Evolutionary conservation across 495 filamentous ascomycete genomes (phyloP), one percentile per base, ranked within the genome.

Genomic region (Penicillium psychrofluorescens): DNA sequence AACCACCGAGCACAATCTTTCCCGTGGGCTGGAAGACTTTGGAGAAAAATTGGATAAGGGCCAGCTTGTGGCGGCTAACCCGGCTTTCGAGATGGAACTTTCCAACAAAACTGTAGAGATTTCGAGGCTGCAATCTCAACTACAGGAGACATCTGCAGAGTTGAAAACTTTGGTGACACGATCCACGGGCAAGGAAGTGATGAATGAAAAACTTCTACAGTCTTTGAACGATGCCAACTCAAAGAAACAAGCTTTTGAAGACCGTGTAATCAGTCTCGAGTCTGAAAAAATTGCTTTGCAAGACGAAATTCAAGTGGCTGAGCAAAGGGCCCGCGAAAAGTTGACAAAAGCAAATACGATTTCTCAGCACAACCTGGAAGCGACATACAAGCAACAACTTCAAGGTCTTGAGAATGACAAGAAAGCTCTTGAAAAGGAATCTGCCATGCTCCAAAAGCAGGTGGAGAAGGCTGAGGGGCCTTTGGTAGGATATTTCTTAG

Each of bases 321-420:
- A 63, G 22, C 44, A 32, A 9, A 55, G 42, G 12, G 36, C 61
- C 12, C 56, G 54, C 11, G 53, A 63, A 15, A 57, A 65, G 15
- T 16, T 64, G 13, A 45, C 35, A 6, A 54, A 47, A 29, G 56
- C 53, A 4, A 53, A 46, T 32, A 38, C 46, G n/a, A 30, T 46
- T 28, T 37, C 47, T 8, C 54, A 45, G 16, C 52, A 56, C 13
- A 47, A 58, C 27, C 47, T 46, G 29, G 51, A 44, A 30, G 47
- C 46, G 7, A 48, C 41, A 12, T 61, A 56, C 14, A 53, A 66
- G 16, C 49, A 53, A 28, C 47, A 59, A 28, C 36, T 64, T 7
- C 50, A 56, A 9, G 36, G 30, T 7, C 32, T 59, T 6, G 30
- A 54, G 32, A 35, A 40, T 11, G 56, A 61, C 6, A 69, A 63